A percentile compares a stretch with the other conserved stretches of the same genome.
Evolutionary conservation across 148 eudicot genomes (phyloP).

Genomic region (Fagopyrum tataricum): DNA sequence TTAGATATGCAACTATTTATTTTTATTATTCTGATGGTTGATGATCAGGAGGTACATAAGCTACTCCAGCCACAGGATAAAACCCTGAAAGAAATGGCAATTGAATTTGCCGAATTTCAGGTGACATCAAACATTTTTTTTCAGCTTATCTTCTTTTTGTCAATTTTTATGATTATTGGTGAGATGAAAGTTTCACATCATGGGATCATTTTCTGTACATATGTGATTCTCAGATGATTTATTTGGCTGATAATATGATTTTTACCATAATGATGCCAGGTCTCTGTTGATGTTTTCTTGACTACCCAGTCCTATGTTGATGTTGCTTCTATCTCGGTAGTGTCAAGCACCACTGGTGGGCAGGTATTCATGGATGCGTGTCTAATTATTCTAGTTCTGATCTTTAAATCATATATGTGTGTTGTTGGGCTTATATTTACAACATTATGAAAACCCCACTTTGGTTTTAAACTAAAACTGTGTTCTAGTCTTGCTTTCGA

Average conservation of each 20-base stretch:
- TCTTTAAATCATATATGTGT: conserved; percentile 3
- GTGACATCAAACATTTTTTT: conserved; percentile 24
- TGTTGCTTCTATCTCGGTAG: conserved; percentile 81
- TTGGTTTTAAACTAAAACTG: not conserved
- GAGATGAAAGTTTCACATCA: not conserved
- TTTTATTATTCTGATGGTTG: not conserved
- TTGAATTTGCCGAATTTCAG: conserved; percentile 93
- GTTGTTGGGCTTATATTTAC: not conserved
- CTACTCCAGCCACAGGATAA: conserved; percentile 86
- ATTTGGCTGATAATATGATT: not conserved
- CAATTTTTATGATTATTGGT: not conserved
- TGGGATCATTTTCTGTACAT: not conserved
- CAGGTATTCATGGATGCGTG: conserved; percentile 44
- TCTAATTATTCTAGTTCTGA: not conserved
- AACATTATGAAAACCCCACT: not conserved
- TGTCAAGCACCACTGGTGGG: conserved; percentile 96
- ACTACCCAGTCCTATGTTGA: conserved; percentile 88
- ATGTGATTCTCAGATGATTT: not conserved
- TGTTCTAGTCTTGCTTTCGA: not conserved
- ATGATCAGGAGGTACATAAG: conserved; percentile 71
- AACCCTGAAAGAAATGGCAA: conserved; percentile 75
- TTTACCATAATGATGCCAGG: conserved; percentile 40
- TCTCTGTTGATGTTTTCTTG: conserved; percentile 82
- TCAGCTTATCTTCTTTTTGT: not conserved
- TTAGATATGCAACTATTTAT: not conserved